Conservation (phyloP, 139 green algal species). For the Micractinium sp. region DNA sequence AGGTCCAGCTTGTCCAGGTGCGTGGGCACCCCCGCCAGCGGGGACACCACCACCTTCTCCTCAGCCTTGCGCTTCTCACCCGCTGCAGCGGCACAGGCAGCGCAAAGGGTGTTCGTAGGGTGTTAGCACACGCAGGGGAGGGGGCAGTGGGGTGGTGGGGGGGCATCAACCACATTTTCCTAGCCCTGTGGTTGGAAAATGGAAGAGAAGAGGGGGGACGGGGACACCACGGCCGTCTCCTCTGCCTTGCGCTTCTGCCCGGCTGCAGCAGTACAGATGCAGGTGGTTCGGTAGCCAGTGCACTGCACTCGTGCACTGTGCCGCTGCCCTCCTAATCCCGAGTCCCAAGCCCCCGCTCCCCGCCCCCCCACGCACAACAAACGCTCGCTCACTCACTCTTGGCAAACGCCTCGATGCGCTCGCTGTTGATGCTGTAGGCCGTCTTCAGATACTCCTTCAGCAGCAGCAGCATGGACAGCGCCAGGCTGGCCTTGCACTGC, state of each 20-base stretch:
- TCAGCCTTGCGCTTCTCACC: conserved; percentile 8
- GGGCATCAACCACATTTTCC: too few species aligned
- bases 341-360: too few species aligned
- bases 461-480: conserved; percentile 73
- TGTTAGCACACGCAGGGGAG: too few species aligned
- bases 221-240: background rate
- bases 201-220: too few species aligned
- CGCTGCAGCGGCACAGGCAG: background rate
- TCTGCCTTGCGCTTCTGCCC: too few species aligned
- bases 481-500: conserved; percentile 46
- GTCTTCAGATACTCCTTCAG: conserved; percentile 76
- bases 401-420: conserved; percentile 54
- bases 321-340: too few species aligned
- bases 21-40: background rate
- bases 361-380: too few species aligned
- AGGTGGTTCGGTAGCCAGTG: too few species aligned
- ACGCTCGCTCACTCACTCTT: conserved; percentile 14
- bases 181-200: too few species aligned
- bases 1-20: conserved; percentile 38
- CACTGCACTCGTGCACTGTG: too few species aligned
- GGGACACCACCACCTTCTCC: conserved; percentile 20
- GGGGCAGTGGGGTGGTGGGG: too few species aligned
- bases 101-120: background rate
- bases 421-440: conserved; percentile 61
- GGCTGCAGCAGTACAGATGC: too few species aligned